Conservation (phyloP, 2,329 filamentous ascomycete species). For the Drechslera avenae region DNA sequence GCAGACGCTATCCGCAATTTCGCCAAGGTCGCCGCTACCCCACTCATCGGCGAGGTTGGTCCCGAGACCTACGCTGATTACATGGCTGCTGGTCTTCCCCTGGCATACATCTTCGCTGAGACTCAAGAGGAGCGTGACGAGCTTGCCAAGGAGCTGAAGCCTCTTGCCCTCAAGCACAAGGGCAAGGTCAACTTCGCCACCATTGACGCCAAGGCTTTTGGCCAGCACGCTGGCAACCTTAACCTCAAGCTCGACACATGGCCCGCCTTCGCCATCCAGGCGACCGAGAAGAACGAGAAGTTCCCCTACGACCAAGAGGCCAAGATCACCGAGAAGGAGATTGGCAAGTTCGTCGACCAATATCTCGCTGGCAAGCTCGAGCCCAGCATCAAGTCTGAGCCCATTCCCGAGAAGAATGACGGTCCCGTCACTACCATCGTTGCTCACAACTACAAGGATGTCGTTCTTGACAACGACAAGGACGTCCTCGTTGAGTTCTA, state of each 20-base stretch:
- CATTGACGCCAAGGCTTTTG: slow-evolving; percentile 92
- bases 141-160: slow-evolving; percentile 77
- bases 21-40: slow-evolving; percentile 82
- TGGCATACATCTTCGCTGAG: slow-evolving; percentile 98
- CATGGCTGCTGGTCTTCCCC: slow-evolving; percentile 88
- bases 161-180: slow-evolving; percentile 88
- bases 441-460: slow-evolving; percentile 88
- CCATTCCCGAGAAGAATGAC: slow-evolving; percentile 90
- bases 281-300: slow-evolving; percentile 93
- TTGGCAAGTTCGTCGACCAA: slow-evolving; percentile 83
- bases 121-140: slow-evolving; percentile 84
- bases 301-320: slow-evolving; percentile 88
- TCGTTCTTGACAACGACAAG: slow-evolving; percentile 93
- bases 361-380: slow-evolving; percentile 87
- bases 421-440: slow-evolving; percentile 87
- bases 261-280: slow-evolving; percentile 97
- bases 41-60: slow-evolving; percentile 92
- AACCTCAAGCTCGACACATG: slow-evolving; percentile 96
- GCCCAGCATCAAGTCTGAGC: slow-evolving; percentile 98
- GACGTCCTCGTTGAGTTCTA: slow-evolving; percentile 99
- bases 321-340: slow-evolving; percentile 73
- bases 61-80: slow-evolving; percentile 96
- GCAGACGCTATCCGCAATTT: slow-evolving; percentile 80
- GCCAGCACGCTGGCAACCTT: slow-evolving; percentile 92
- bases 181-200: slow-evolving; percentile 97